Evolutionary conservation across 176 grass and related monocot species (phyloP), one percentile per base, ranked within the genome.

Genomic region (Thinopyrum elongatum): DNA sequence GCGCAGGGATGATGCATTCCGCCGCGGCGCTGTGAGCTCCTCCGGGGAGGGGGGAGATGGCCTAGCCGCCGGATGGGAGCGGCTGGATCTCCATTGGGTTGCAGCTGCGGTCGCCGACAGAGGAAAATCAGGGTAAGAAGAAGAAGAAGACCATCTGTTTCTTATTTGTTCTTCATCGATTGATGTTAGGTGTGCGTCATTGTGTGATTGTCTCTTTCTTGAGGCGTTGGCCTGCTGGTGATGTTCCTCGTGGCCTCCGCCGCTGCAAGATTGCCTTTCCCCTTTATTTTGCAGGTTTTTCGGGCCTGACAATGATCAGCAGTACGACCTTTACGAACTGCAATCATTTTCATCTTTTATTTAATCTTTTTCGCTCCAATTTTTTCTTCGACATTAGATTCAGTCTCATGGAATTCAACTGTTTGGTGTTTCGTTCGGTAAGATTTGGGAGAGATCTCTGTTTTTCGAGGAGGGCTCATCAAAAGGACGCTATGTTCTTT

Each of bases 11-110:
- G 64, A 8, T 31, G 15, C 73, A 77, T 38, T 67, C 36, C 46
- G 51, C 0, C 7, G 80, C n/a, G 13, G 62, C 26, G 85, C 29
- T 49, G 77, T 17, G 53, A 36, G 2, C 6, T 74, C 42, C 68
- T 23, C 35, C 9, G n/a, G 36, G 35, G 28, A 1, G 16, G 10
- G 84, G 34, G 60, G 61, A 70, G 53, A 89, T 80, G 70, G 64
- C 76, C 81, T 92, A 87, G 85, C 38, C 65, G 81, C 49, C 59
- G 74, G 70, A 84, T 80, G 87, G 64, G 39, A 72, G 81, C 84
- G 77, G 91, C 87, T 87, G 84, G 84, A 90, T 92, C 87, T 90
- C 84, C 57, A 51, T 83, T 36, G 84, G 84, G 82, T 88, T 90
- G 87, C 84, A 92, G 91, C 91, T 92, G 91, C 83, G 25, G 51